Conservation (phyloP, 306 rosid genomes). For the Trifolium repens region DNA sequence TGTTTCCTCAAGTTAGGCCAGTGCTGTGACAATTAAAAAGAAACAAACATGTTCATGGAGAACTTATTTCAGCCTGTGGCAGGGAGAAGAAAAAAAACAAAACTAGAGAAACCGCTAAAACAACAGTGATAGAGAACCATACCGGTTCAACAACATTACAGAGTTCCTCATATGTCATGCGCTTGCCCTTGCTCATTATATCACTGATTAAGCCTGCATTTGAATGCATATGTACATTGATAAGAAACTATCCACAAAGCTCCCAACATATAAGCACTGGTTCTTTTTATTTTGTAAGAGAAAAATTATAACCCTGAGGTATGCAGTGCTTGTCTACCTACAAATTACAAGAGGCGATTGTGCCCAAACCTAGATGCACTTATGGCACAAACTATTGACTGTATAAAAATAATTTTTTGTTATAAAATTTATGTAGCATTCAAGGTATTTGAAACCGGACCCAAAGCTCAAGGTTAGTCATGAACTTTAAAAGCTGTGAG, state of each 20-base stretch:
- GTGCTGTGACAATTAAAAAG: constrained; percentile 65
- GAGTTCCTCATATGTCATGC: constrained; percentile 92
- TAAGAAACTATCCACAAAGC: constrained; percentile 42
- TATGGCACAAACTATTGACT: constrained; percentile 19
- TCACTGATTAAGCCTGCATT: constrained; percentile 85
- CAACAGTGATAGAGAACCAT: constrained; percentile 45
- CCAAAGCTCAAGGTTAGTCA: constrained; percentile 12
- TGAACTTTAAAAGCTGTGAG: constrained; percentile 5
- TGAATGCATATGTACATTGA: constrained; percentile 32
- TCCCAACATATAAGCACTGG: constrained; percentile 19
- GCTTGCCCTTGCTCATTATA: constrained; percentile 93
- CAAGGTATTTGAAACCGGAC: constrained; percentile 26
- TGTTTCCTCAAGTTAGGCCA: constrained; percentile 98
- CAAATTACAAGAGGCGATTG: constrained; percentile 27
- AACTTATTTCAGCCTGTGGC: constrained; percentile 7
- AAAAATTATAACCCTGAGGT: constrained; percentile 6
- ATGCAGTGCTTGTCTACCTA: constrained; percentile 24
- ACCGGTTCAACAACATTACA: constrained; percentile 95
- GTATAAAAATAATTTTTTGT: constrained; percentile 1
- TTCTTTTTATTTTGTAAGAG: background rate
- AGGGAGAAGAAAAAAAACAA: background rate
- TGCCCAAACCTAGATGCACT: constrained; percentile 30
- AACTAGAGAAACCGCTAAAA: constrained; percentile 26
- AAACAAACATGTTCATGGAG: constrained; percentile 31
- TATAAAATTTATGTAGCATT: constrained; percentile 10